phyloP scores from a whole-genome alignment of 23 red algal genomes.

The Gracilaria caudata region DNA sequence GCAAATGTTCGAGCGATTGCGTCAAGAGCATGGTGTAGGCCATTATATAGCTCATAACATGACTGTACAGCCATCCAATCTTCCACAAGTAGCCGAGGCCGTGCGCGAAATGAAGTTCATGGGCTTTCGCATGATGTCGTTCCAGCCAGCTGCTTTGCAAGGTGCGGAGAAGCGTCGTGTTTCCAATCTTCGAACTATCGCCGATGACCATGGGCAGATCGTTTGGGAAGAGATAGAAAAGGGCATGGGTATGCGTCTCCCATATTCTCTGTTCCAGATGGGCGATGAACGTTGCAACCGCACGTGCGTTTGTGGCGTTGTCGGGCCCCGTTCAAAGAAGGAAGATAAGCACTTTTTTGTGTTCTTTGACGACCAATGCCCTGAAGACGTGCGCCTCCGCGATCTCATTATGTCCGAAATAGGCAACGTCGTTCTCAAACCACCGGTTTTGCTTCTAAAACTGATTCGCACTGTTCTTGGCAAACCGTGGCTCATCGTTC shows the following conservation, averaged over 20 bases:
- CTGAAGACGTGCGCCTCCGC: constrained; percentile 46
- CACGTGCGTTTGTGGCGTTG: constrained; percentile 65
- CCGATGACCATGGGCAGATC: constrained; percentile 73
- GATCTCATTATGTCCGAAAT: constrained; percentile 62
- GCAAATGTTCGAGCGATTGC: constrained; percentile 69
- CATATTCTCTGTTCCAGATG: constrained; percentile 85
- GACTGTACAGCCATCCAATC: constrained; percentile 78
- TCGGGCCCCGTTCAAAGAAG: constrained; percentile 41
- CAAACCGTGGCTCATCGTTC: constrained; percentile 49
- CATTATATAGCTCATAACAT: constrained; percentile 87
- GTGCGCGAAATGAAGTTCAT: constrained; percentile 44
- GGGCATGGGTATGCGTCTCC: constrained; percentile 77
- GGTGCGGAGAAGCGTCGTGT: constrained; percentile 61
- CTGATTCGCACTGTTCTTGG: constrained; percentile 25
- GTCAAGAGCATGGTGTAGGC: constrained; percentile 63
- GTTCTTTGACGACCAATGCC: constrained; percentile 63
- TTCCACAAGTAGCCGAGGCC: constrained; percentile 54
- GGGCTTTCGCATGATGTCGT: constrained; percentile 83
- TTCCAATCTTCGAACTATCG: constrained; percentile 18
- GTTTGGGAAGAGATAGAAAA: constrained; percentile 83
- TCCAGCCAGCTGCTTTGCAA: constrained; percentile 79
- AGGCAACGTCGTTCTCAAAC: constrained; percentile 60
- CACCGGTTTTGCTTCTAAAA: constrained; percentile 44
- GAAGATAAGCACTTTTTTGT: constrained; percentile 32
- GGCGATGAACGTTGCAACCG: constrained; percentile 89